Evolutionary conservation across 1,139 yeast species (phyloP).

Genomic region (Yamadazyma diddensiae): DNA sequence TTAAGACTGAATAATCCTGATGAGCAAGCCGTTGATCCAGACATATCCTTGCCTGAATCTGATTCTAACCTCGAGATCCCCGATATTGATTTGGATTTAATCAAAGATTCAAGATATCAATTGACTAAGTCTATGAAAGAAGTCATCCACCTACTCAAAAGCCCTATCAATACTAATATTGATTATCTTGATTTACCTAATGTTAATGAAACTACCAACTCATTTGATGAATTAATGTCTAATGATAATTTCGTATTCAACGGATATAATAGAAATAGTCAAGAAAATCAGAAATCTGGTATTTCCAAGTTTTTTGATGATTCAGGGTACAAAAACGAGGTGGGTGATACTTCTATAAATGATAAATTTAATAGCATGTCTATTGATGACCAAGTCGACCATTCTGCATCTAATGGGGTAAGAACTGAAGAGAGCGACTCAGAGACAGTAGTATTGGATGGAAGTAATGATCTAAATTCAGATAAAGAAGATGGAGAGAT

Average conservation of each 20-base stretch:
- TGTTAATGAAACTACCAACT: slow-evolving; percentile 12
- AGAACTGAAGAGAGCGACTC: slow-evolving; percentile 19
- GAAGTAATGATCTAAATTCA: slow-evolving; percentile 12
- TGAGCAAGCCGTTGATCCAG: background rate
- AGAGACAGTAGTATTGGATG: slow-evolving; percentile 25
- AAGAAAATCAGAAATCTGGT: slow-evolving; percentile 3
- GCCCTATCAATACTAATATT: slow-evolving; percentile 24
- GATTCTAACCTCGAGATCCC: too few species aligned
- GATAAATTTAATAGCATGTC: slow-evolving; percentile 7
- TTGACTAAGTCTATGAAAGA: slow-evolving; percentile 43
- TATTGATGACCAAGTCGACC: slow-evolving; percentile 2
- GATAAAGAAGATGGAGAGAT: slow-evolving; percentile 7
- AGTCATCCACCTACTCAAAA: slow-evolving; percentile 37
- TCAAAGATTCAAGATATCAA: slow-evolving; percentile 38
- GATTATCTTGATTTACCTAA: slow-evolving; percentile 16
- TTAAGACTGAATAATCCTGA: slow-evolving; percentile 5
- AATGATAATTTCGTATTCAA: slow-evolving; percentile 15
- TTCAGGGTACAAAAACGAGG: slow-evolving; percentile 2
- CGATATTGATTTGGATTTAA: slow-evolving; percentile 37
- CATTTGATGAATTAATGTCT: slow-evolving; percentile 19
- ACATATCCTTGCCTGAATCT: too few species aligned
- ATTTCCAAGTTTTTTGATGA: slow-evolving; percentile 11
- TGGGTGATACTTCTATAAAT: slow-evolving; percentile 5
- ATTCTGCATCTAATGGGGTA: background rate
- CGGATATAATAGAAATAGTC: slow-evolving; percentile 9